Percentiles rank a stretch among this genome's conserved stretches.
These are phyloP conservation scores for Pharus latifolius DNA, from an alignment of 176 grass and related monocot genomes.

Conservation along the genomic window DNA sequence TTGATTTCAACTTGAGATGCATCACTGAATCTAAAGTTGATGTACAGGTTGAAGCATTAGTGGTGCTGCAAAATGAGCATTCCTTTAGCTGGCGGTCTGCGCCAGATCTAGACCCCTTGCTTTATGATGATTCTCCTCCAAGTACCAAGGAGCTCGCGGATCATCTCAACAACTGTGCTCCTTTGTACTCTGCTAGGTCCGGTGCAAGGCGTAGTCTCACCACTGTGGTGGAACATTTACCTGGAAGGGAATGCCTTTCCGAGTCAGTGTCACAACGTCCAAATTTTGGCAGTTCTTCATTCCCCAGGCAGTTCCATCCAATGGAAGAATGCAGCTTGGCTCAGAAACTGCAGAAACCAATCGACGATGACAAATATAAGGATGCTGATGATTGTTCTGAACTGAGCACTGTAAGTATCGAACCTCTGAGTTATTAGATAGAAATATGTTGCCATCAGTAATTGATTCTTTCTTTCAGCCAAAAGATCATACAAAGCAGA, in stretches of 20 bases:
- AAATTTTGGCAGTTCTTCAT: constrained; percentile 30
- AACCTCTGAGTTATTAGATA: background rate
- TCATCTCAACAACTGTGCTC: constrained; percentile 48
- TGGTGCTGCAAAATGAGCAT: constrained; percentile 65
- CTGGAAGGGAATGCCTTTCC: constrained; percentile 43
- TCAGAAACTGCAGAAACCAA: constrained; percentile 56
- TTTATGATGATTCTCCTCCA: constrained; percentile 54
- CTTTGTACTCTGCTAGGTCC: constrained; percentile 50
- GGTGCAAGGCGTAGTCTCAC: constrained; percentile 54
- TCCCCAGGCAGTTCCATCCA: constrained; percentile 41
- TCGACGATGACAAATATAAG: constrained; percentile 60
- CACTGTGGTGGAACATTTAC: constrained; percentile 44
- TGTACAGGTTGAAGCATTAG: constrained; percentile 80
- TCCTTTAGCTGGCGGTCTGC: constrained; percentile 85
- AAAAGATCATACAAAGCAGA: background rate
- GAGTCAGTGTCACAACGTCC: constrained; percentile 35
- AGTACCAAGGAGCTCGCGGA: constrained; percentile 37
- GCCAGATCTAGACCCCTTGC: constrained; percentile 55
- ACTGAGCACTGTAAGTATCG: constrained; percentile 21
- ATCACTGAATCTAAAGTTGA: background rate
- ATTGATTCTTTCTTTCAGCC: constrained; percentile 32
- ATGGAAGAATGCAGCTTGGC: constrained; percentile 59
- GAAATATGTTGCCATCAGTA: background rate
- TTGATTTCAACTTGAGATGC: background rate
- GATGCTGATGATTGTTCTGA: constrained; percentile 27